phyloP scores from a whole-genome alignment of 192 early-diverging fungal species.

The Gaertneriomyces sp. region DNA sequence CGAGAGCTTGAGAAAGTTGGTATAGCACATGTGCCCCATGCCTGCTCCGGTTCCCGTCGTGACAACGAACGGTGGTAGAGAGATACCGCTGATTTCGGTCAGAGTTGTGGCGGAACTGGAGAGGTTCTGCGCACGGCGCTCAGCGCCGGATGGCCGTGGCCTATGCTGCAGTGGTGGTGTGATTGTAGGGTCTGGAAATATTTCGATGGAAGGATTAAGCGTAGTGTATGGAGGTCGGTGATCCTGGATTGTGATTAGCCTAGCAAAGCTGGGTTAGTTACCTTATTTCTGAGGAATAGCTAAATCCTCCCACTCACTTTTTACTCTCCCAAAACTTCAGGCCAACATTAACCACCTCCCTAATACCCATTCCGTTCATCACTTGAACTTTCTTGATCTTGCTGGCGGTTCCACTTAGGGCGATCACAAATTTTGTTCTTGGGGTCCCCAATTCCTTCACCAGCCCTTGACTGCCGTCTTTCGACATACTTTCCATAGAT shows the following conservation, averaged over 20 bases:
- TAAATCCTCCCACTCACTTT: constrained; percentile 23
- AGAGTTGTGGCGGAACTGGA: neutral
- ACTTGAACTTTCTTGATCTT: constrained; percentile 42
- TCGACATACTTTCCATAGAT: no score
- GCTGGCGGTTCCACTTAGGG: constrained; percentile 3
- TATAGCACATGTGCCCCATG: constrained; percentile 10
- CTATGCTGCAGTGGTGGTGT: constrained; percentile 1
- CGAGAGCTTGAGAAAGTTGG: constrained; percentile 15
- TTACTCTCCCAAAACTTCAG: constrained; percentile 46
- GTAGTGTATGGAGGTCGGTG: constrained; percentile 21
- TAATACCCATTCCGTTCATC: constrained; percentile 16
- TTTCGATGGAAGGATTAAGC: constrained; percentile 27
- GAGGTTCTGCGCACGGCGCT: no score
- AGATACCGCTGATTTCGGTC: neutral
- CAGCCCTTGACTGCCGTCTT: no score
- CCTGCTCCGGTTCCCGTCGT: constrained; percentile 13
- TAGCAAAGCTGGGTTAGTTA: constrained; percentile 11
- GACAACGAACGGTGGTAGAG: constrained; percentile 13
- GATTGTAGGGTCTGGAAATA: constrained; percentile 18
- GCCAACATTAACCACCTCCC: constrained; percentile 32
- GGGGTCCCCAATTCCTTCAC: neutral
- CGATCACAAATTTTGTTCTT: constrained; percentile 13
- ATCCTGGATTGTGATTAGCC: constrained; percentile 28
- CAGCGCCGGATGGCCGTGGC: neutral
- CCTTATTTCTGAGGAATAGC: neutral